phyloP scores from a whole-genome alignment of 1,284 basidiomycete genomes.

The Cryptococcus jaspeensis region DNA sequence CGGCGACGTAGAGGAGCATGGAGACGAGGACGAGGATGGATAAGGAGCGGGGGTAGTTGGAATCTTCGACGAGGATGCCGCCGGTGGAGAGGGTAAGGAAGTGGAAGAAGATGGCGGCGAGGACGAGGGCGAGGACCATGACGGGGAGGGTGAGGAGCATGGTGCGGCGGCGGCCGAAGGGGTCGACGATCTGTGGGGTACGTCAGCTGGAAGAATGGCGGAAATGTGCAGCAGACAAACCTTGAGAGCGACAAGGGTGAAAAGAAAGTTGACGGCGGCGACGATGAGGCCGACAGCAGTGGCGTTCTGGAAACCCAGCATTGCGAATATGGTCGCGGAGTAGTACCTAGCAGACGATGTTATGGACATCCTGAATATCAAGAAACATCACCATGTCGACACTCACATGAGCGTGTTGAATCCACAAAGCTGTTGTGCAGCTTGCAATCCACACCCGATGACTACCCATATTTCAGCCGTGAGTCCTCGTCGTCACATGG shows the following conservation, averaged over 20 bases:
- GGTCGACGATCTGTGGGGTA: slow-evolving; percentile 61
- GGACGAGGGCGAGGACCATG: slow-evolving; percentile 68
- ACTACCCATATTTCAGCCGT: slow-evolving; percentile 50
- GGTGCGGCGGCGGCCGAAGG: slow-evolving; percentile 70
- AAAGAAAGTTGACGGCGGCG: slow-evolving; percentile 75
- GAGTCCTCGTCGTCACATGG: too few species aligned
- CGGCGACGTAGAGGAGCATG: slow-evolving; percentile 79
- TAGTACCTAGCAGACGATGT: slow-evolving; percentile 60
- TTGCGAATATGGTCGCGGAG: slow-evolving; percentile 72
- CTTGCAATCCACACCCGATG: slow-evolving; percentile 74
- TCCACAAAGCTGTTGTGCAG: slow-evolving; percentile 76
- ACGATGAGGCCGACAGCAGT: slow-evolving; percentile 76
- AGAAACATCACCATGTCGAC: neutral
- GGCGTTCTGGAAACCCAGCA: slow-evolving; percentile 75
- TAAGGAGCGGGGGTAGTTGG: slow-evolving; percentile 64
- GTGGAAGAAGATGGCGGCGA: slow-evolving; percentile 72
- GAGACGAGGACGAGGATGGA: slow-evolving; percentile 68
- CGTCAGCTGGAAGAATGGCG: neutral
- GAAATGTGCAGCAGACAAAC: slow-evolving; percentile 35
- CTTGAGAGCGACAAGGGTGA: slow-evolving; percentile 75
- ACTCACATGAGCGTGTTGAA: slow-evolving; percentile 70
- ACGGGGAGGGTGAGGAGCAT: slow-evolving; percentile 74
- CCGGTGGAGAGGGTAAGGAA: slow-evolving; percentile 69
- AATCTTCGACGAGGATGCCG: slow-evolving; percentile 64
- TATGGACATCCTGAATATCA: neutral